Conservation (phyloP, 2,329 filamentous ascomycete species). For the Didymella segeticola region DNA sequence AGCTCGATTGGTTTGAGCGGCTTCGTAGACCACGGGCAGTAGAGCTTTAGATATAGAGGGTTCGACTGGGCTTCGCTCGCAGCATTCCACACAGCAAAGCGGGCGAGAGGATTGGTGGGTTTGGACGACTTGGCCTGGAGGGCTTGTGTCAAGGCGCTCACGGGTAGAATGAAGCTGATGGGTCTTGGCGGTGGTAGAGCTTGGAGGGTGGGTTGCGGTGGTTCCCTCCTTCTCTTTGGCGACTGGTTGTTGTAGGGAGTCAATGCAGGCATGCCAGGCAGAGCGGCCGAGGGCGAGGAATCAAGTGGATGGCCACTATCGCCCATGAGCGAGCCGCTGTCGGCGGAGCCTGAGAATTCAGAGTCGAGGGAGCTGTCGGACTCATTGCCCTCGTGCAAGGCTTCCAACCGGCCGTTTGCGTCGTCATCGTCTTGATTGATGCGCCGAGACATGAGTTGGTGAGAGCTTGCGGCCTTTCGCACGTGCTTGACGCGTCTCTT, state of each 20-base stretch:
- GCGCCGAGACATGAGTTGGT: slow-evolving; percentile 61
- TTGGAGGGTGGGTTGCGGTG: slow-evolving; percentile 59
- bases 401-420: slow-evolving; percentile 41
- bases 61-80: slow-evolving; percentile 72
- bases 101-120: slow-evolving; percentile 74
- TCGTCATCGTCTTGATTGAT: slow-evolving; percentile 58
- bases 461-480: slow-evolving; percentile 61
- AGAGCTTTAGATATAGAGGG: slow-evolving; percentile 78
- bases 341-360: slow-evolving; percentile 54
- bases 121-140: slow-evolving; percentile 76
- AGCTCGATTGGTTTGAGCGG: slow-evolving; percentile 73
- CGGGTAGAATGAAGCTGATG: slow-evolving; percentile 72
- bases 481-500: slow-evolving; percentile 65
- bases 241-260: slow-evolving; percentile 58
- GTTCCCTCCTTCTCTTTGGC: slow-evolving; percentile 66
- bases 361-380: slow-evolving; percentile 50
- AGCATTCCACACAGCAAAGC: slow-evolving; percentile 77
- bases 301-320: slow-evolving; percentile 66
- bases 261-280: slow-evolving; percentile 52
- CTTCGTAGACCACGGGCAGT: slow-evolving; percentile 72
- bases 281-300: slow-evolving; percentile 57
- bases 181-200: slow-evolving; percentile 75
- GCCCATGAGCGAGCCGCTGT: slow-evolving; percentile 74
- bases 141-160: slow-evolving; percentile 74
- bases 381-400: slow-evolving; percentile 50